Base-by-base conservation (phyloP, 2,329 filamentous ascomycete genomes). In the Cladophialophora bantiana region DNA sequence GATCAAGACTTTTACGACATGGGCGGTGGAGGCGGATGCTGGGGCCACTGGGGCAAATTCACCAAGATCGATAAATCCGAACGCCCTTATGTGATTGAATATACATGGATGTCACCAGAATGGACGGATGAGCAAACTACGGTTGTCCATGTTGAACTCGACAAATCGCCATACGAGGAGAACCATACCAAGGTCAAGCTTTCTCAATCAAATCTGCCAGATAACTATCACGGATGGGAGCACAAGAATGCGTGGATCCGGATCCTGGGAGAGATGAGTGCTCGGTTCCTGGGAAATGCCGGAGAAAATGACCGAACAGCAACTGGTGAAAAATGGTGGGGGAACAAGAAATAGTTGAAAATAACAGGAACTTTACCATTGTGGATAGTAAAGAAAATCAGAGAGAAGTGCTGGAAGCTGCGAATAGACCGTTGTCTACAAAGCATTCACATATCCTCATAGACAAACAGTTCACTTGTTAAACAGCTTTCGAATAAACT, bases 191-290 rank as follows among this genome's bases (percentile, higher is more conserved):
- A 59, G 53, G 54, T 58, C 34, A 50, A 20, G 3, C 20, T 64
- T 26, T 13, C 10, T 6, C 12, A n/a, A 26, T 52, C 40, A 1
- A 55, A 55, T 12, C 35, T 64, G 31, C 62, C 62, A 9, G 62
- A 64, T 40, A 64, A 64, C 18, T 10, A 55, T 12, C 62, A 64
- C 18, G 62, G 62, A 4, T 59, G 59, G 31, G 62, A 64, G 31
- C 62, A 64, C 45, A 58, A 59, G 42, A 15, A 64, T 59, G 62
- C 62, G n/a, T 64, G 62, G 62, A 64, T 64, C 32, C 62, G 62
- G 7, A 64, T 64, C 20, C 34, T 64, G 53, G 62, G 62, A 31
- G 62, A 64, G 31, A 64, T 64, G 62, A 55, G 62, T 7, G 62
- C 62, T 7, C 59, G 53, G 52, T 64, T 64, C 55, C 59, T 54